Base-by-base conservation (phyloP, 768 basidiomycete genomes). In the Glaciozyma antarctica region DNA sequence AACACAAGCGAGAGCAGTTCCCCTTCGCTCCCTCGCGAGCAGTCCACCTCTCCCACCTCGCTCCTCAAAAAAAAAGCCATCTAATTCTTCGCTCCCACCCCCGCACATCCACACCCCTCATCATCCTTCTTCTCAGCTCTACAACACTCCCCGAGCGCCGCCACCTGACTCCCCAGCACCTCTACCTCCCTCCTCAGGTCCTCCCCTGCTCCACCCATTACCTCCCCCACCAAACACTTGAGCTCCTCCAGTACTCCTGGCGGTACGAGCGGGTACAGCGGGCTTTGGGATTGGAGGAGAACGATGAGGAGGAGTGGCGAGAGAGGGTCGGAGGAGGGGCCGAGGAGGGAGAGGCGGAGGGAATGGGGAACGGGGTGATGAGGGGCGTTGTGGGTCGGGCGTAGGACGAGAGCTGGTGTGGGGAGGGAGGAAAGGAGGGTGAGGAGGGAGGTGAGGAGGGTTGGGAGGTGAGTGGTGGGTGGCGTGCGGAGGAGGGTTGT, bases 131-230 rank as follows among this genome's bases (percentile, higher is more conserved):
- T 41, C 38, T 41, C 38, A 41, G 38, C 38, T 41, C 38, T 41
- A 41, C 38, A 41, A n/a, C 71, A 71, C 53, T 69, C 71, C 1
- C 67, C 67, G 0, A 71, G 34, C 28, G 71, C 71, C 2, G 55
- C 65, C 8, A 71, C 21, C 61, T 69, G 65, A 13, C 34, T 45
- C 38, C 47, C 49, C 38, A 68, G 48, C 16, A 56, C 49, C 28
- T 67, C 63, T 13, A 65, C 61, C 63, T 71, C 71, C 1, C 59
- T 54, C 26, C 28, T 7, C 13, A 71, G 21, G 1, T 28, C 38
- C 38, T 45, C 52, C 30, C 45, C 34, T 0, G 55, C 24, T 0
- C 1, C 8, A 26, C 24, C 34, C 7, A 55, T 13, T 32, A 60
- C 51, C 8, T 55, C 45, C 1, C 38, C 48, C 47, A 61, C 41